phyloP scores from a whole-genome alignment of 177 flowering plant genomes.

The Vitis hybrid region DNA sequence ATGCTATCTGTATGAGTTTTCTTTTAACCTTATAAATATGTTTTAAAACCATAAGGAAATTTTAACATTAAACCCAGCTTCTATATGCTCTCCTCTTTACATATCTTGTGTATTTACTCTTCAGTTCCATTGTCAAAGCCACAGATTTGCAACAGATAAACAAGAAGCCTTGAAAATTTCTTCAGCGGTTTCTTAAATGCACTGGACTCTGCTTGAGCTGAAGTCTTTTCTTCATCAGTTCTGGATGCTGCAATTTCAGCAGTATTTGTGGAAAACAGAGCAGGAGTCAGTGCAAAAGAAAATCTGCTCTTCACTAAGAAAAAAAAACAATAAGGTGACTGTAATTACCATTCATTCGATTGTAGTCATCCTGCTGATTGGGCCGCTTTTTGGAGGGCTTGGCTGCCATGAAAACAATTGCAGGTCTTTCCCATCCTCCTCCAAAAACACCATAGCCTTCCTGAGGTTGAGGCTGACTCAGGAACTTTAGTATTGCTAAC shows the following conservation, averaged over 20 bases:
- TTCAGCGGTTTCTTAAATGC: conserved; percentile 31
- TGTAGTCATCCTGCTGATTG: conserved; percentile 23
- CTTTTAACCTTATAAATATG: too few relatives aligned
- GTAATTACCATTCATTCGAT: conserved; percentile 27
- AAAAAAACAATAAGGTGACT: background rate
- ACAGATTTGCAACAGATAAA: too few relatives aligned
- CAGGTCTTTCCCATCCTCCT: conserved; percentile 75
- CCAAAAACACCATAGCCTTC: conserved; percentile 63
- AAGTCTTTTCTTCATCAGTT: conserved; percentile 62
- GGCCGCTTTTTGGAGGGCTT: conserved; percentile 49
- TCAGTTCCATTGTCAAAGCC: background rate
- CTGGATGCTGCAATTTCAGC: conserved; percentile 19
- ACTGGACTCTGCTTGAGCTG: background rate
- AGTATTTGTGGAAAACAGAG: background rate
- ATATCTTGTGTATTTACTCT: background rate
- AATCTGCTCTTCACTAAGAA: background rate
- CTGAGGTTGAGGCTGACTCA: conserved; percentile 49
- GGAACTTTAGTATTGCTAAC: conserved; percentile 54
- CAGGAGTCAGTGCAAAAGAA: background rate
- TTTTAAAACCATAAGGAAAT: too few relatives aligned
- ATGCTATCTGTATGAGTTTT: too few relatives aligned
- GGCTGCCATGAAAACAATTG: conserved; percentile 61
- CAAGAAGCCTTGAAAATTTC: too few relatives aligned
- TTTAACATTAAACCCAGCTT: too few relatives aligned
- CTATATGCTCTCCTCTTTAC: too few relatives aligned